Evolutionary conservation across 2,329 filamentous ascomycete species (phyloP), one percentile per base, ranked within the genome.

Genomic region (Lachnellula suecica): DNA sequence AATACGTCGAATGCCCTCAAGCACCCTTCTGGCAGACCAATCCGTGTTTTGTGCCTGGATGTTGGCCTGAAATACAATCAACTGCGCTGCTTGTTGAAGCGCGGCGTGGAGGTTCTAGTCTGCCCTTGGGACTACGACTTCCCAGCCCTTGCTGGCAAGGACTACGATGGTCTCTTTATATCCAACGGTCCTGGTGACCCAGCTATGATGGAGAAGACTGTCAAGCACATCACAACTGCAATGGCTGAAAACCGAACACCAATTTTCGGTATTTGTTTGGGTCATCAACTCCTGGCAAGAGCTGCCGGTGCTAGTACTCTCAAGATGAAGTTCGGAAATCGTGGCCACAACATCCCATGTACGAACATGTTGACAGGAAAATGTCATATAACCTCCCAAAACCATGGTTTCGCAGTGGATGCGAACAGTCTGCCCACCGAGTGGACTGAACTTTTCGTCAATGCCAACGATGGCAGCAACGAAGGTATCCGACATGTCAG

Each of bases 311-410:
- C 92, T 43, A 79, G 79, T 43, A 97, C 94, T 0, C 73, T 81
- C 66, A 99, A 99, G 80, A 96, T 99, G 91, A 97, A 97, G 81
- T 99, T 97, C 67, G 94, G 94, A 76, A 99, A 99, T 77, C 90
- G 94, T 66, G 94, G 93, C 40, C 91, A 96, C 79, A 99, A 99
- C 75, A 97, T 99, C 66, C 94, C 94, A 41, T 97, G 92, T 79
- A 97, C 93, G 10, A 97, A 89, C 74, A 82, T 96, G 81, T 79
- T 97, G 61, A 96, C 93, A 41, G 94, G 94, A 63, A 91, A 91
- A 75, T 99, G 94, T 72, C 93, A 99, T 75, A 99, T 99, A 69
- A 99, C 94, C 37, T 97, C 94, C 9, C 94, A 99, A 73, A 99
- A 99, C 73, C 94, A 99, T 72, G 94, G 94, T 71, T 99, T 87